phyloP scores from a whole-genome alignment of 2,329 filamentous ascomycete species.

The Metarhizium sp. region DNA sequence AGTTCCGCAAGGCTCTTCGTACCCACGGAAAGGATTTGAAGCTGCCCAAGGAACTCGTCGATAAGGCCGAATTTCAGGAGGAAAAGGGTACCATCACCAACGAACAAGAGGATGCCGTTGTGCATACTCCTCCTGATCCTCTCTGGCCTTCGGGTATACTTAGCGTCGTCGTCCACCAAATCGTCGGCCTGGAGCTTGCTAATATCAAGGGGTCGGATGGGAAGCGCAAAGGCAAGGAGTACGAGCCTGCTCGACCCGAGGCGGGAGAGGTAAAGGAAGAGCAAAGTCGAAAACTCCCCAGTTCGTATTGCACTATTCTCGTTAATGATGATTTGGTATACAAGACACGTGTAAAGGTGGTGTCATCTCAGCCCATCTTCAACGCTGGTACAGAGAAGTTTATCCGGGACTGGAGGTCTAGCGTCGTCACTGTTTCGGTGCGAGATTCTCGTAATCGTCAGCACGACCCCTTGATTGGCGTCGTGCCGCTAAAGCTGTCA shows the following conservation, averaged over 20 bases:
- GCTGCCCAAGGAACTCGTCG: constrained; percentile 62
- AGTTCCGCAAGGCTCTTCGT: constrained; percentile 73
- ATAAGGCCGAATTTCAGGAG: constrained; percentile 72
- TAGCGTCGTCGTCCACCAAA: constrained; percentile 82
- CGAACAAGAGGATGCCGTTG: constrained; percentile 68
- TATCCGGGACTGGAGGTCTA: constrained; percentile 83
- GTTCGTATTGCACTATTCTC: constrained; percentile 86
- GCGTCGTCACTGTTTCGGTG: constrained; percentile 78
- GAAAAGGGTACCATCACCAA: constrained; percentile 69
- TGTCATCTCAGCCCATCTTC: constrained; percentile 92
- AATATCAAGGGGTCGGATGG: constrained; percentile 81
- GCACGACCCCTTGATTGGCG: constrained; percentile 88
- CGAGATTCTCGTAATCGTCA: constrained; percentile 83
- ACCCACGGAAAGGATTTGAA: constrained; percentile 79
- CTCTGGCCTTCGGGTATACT: constrained; percentile 89
- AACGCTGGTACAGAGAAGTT: constrained; percentile 94
- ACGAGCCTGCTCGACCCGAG: constrained; percentile 71
- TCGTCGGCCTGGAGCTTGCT: constrained; percentile 86
- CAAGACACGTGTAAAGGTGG: constrained; percentile 88
- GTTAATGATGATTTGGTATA: constrained; percentile 85
- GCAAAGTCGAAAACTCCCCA: constrained; percentile 68
- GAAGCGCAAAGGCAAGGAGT: constrained; percentile 76
- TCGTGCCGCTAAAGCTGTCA: constrained; percentile 79
- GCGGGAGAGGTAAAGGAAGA: constrained; percentile 85
- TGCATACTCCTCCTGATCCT: constrained; percentile 88